Base-by-base conservation (phyloP, 106 monocot species). In the Amphibolis antarctica region DNA sequence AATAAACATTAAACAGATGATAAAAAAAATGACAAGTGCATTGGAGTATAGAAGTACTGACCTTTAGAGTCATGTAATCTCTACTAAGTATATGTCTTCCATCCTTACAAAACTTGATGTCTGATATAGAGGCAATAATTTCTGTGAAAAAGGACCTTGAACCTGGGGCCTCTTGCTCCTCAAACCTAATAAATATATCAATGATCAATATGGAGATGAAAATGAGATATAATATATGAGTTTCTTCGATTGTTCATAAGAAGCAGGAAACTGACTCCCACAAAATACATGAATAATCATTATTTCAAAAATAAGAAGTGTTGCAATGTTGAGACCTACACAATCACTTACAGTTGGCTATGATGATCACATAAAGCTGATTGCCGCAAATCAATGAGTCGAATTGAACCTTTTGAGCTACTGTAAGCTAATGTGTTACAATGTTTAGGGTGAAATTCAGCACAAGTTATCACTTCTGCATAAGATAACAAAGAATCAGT, bases 1-100 rank as follows among this genome's bases (percentile, higher is more conserved):
- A n/a, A n/a, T n/a, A n/a, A n/a, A n/a, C n/a, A n/a, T n/a, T n/a
- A n/a, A n/a, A n/a, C n/a, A n/a, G n/a, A n/a, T n/a, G n/a, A n/a
- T n/a, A n/a, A n/a, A n/a, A n/a, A n/a, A n/a, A n/a, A n/a, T n/a
- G n/a, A n/a, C n/a, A n/a, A n/a, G n/a, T n/a, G n/a, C n/a, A n/a
- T n/a, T n/a, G n/a, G n/a, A n/a, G n/a, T n/a, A n/a, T n/a, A n/a
- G n/a, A n/a, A n/a, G 21, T 44, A 67, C 2, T 7, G 44, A 91
- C 92, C 92, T 92, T 92, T 24, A 92, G 72, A 44, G 87, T 92
- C 92, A 92, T 92, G 62, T 84, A 92, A 67, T 92, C 92, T 70
- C 92, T 87, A 68, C 92, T 92, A 12, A 92, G 75, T 55, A 92
- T 82, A 63, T 87, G 79, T 50, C 92, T 84, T 67, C 82, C 92